Evolutionary conservation across 177 flowering plant species (phyloP).

Genomic region (Tripterygium wilfordii): DNA sequence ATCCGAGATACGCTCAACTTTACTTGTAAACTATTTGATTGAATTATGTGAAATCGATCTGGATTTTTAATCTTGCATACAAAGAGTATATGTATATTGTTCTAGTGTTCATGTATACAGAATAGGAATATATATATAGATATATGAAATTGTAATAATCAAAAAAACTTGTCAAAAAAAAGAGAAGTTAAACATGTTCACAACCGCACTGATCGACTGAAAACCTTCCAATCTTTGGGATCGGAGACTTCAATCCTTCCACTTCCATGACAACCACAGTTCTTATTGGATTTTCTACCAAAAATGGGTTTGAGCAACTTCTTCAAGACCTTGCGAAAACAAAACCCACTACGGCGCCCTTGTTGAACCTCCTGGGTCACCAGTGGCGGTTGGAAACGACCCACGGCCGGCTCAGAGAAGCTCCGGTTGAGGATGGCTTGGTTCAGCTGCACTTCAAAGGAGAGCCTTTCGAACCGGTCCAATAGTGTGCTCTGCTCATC

Average conservation of each 20-base stretch:
- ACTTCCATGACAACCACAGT: not conserved
- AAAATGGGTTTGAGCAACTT: conserved; percentile 41
- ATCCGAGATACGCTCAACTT: too few relatives aligned
- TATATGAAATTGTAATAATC: too few relatives aligned
- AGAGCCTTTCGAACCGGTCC: conserved; percentile 51
- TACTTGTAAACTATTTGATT: too few relatives aligned
- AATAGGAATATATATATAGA: too few relatives aligned
- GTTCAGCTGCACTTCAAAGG: conserved; percentile 60
- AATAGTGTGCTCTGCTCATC: conserved; percentile 57
- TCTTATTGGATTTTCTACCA: conserved; percentile 16
- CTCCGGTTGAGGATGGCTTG: conserved; percentile 59
- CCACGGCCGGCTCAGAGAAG: conserved; percentile 35
- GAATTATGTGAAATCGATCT: too few relatives aligned
- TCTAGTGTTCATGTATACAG: too few relatives aligned
- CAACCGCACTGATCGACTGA: conserved; percentile 43
- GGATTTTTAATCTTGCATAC: too few relatives aligned
- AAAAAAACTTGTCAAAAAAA: too few relatives aligned
- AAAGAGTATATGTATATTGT: too few relatives aligned
- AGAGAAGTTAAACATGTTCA: conserved; percentile 10
- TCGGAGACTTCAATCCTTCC: conserved; percentile 10
- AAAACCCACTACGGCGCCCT: conserved; percentile 13
- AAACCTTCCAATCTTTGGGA: conserved; percentile 27
- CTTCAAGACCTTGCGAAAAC: conserved; percentile 41
- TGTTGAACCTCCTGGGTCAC: conserved; percentile 12
- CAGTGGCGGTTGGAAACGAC: conserved; percentile 9